phyloP scores from a whole-genome alignment of 2,329 filamentous ascomycete species.

The Trichoderma koningiopsis region DNA sequence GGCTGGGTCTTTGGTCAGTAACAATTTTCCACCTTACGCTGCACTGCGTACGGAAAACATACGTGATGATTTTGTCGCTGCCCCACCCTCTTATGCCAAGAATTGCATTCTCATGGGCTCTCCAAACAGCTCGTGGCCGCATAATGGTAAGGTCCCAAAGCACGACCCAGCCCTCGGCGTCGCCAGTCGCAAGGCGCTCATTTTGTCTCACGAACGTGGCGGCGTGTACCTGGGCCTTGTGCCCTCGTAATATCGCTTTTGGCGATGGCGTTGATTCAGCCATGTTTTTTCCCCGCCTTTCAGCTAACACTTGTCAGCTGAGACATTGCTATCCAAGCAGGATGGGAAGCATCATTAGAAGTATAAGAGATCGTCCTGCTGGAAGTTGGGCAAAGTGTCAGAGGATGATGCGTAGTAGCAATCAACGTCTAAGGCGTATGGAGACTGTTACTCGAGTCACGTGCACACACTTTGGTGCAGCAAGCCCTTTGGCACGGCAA shows the following conservation, averaged over 20 bases:
- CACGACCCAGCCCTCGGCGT: slow-evolving; percentile 86
- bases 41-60: slow-evolving; percentile 42
- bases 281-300: slow-evolving; percentile 31
- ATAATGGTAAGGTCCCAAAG: slow-evolving; percentile 84
- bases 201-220: slow-evolving; percentile 74
- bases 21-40: background rate
- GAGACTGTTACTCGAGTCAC: slow-evolving; percentile 5
- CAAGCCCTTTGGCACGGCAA: background rate
- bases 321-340: slow-evolving; percentile 9
- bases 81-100: slow-evolving; percentile 74
- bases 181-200: slow-evolving; percentile 77
- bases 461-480: background rate
- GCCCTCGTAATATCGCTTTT: slow-evolving; percentile 76
- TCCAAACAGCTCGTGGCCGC: slow-evolving; percentile 82
- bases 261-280: slow-evolving; percentile 42
- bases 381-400: background rate
- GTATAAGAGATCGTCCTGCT: background rate
- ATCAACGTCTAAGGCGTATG: background rate
- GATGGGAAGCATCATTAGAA: background rate
- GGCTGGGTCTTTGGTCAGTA: slow-evolving; percentile 52
- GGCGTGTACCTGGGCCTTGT: slow-evolving; percentile 77
- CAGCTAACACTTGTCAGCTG: background rate
- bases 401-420: background rate
- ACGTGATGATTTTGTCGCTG: slow-evolving; percentile 79
- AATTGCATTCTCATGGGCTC: slow-evolving; percentile 76